A percentile compares a stretch with the other conserved stretches of the same genome.
Evolutionary conservation across 2,329 filamentous ascomycete genomes (phyloP).

Genomic region (Aspergillus texensis): DNA sequence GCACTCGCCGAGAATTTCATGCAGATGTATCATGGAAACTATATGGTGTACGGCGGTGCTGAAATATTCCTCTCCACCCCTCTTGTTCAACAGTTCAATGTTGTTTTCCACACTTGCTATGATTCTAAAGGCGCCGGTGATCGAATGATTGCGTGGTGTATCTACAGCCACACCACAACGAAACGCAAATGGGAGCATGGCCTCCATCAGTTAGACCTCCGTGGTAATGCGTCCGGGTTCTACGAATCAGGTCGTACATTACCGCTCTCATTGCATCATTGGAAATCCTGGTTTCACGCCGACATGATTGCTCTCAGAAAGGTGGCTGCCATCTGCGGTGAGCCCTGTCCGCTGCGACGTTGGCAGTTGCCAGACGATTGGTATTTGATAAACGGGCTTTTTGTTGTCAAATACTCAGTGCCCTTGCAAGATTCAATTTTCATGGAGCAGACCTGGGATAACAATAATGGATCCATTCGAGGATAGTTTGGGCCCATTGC

Average conservation of each 20-base stretch:
- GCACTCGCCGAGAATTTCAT: slow-evolving; percentile 56
- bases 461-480: slow-evolving; percentile 44
- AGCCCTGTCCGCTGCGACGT: slow-evolving; percentile 55
- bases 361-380: slow-evolving; percentile 44
- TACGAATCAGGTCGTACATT: slow-evolving; percentile 56
- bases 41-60: slow-evolving; percentile 61
- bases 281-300: slow-evolving; percentile 16
- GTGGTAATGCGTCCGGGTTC: slow-evolving; percentile 56
- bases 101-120: slow-evolving; percentile 52
- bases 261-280: slow-evolving; percentile 37
- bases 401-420: slow-evolving; percentile 52
- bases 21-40: slow-evolving; percentile 52
- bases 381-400: slow-evolving; percentile 59
- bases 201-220: slow-evolving; percentile 59
- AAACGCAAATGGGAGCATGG: slow-evolving; percentile 54
- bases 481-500: slow-evolving; percentile 54
- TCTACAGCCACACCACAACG: slow-evolving; percentile 54
- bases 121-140: slow-evolving; percentile 49
- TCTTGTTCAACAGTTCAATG: slow-evolving; percentile 50
- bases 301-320: slow-evolving; percentile 51
- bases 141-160: slow-evolving; percentile 56
- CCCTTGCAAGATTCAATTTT: slow-evolving; percentile 38
- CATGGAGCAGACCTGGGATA: slow-evolving; percentile 57
- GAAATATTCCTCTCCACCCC: slow-evolving; percentile 58
- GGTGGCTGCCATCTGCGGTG: slow-evolving; percentile 52